These are phyloP conservation scores for Botrytis cinerea DNA, from an alignment of 2,329 filamentous ascomycete genomes.

Conservation along the genomic window DNA sequence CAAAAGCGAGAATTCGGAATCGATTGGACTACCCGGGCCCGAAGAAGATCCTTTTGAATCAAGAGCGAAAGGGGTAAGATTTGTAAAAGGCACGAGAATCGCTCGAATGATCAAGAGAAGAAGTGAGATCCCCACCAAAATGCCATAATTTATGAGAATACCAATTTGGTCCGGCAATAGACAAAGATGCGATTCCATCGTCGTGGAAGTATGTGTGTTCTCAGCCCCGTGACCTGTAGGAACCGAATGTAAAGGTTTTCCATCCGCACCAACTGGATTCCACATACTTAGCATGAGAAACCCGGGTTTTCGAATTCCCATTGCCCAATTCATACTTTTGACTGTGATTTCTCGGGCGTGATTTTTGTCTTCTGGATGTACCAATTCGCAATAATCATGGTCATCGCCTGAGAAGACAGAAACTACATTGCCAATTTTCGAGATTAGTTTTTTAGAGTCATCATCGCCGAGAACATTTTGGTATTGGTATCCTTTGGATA, in stretches of 20 bases:
- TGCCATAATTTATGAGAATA: constrained; percentile 78
- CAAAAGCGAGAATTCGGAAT: constrained; percentile 29
- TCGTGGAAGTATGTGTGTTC: constrained; percentile 49
- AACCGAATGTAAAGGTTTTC: constrained; percentile 47
- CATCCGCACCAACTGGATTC: constrained; percentile 76
- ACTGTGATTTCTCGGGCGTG: constrained; percentile 82
- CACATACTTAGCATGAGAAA: constrained; percentile 88
- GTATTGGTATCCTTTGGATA: constrained; percentile 86
- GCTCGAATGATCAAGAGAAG: constrained; percentile 55
- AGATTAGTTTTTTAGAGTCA: constrained; percentile 74
- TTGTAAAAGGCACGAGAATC: constrained; percentile 57
- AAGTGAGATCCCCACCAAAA: constrained; percentile 58
- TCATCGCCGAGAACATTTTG: constrained; percentile 85
- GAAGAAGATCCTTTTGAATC: constrained; percentile 10
- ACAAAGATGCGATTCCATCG: constrained; percentile 86
- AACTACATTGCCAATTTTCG: constrained; percentile 76
- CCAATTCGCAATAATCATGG: constrained; percentile 94
- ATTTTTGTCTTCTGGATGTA: constrained; percentile 64
- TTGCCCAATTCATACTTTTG: constrained; percentile 93
- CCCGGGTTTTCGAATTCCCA: constrained; percentile 87
- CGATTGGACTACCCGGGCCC: constrained; percentile 18
- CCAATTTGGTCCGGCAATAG: constrained; percentile 84
- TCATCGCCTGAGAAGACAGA: constrained; percentile 95
- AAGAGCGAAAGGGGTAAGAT: constrained; percentile 43
- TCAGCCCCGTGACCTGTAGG: constrained; percentile 39